Percentiles rank a stretch among this genome's conserved stretches.
Evolutionary conservation across 2,329 filamentous ascomycete species (phyloP).

Genomic region (Penicillium sumatraense): DNA sequence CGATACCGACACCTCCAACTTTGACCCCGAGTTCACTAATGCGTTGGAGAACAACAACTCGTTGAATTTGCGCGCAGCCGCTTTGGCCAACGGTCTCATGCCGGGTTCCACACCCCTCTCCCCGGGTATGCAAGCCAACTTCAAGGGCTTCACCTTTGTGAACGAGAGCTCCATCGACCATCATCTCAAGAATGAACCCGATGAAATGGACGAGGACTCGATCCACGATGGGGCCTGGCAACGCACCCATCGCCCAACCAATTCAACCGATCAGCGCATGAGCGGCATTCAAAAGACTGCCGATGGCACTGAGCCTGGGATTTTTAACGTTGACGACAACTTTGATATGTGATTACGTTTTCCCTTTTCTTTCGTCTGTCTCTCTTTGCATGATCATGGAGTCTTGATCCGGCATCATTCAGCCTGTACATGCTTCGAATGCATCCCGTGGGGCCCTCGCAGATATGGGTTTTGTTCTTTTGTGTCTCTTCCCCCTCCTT

Average conservation of each 20-base stretch:
- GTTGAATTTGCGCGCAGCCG: constrained; percentile 87
- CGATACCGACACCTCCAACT: constrained; percentile 95
- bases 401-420: constrained; percentile 42
- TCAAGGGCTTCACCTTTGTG: constrained; percentile 98
- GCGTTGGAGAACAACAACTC: constrained; percentile 85
- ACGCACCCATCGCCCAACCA: constrained; percentile 36
- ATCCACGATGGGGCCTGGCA: constrained; percentile 45
- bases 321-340: constrained; percentile 51
- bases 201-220: constrained; percentile 50
- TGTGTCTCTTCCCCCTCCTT: constrained; percentile 4
- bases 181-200: constrained; percentile 40
- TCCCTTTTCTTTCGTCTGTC: constrained; percentile 20
- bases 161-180: constrained; percentile 92
- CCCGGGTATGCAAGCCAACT: constrained; percentile 95
- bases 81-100: constrained; percentile 78
- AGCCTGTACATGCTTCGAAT: constrained; percentile 38
- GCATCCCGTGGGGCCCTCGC: constrained; percentile 22
- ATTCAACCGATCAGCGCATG: constrained; percentile 47
- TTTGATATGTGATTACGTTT: constrained; percentile 51
- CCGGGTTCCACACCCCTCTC: constrained; percentile 90
- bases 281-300: constrained; percentile 46
- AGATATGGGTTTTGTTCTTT: constrained; percentile 24
- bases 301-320: constrained; percentile 43
- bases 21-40: constrained; percentile 97
- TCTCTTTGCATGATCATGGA: constrained; percentile 42